A percentile compares a stretch with the other conserved stretches of the same genome.
Evolutionary conservation across 495 filamentous ascomycete genomes (phyloP).

Genomic region (Peziza echinospora): DNA sequence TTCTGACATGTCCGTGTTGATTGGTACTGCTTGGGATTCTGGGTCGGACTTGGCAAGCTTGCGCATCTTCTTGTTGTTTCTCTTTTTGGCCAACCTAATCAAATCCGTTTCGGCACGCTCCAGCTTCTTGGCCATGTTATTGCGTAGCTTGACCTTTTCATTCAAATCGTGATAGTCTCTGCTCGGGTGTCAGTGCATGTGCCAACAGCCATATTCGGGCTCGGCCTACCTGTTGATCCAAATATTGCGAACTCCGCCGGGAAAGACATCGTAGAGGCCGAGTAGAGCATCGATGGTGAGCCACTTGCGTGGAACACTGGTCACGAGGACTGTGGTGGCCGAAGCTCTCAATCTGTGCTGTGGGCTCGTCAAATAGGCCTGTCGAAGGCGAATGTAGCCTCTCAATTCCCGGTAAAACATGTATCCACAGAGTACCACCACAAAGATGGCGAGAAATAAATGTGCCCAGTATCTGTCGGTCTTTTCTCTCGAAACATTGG

Average conservation of each 20-base stretch:
- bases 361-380: slow-evolving; percentile 85
- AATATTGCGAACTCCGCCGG: slow-evolving; percentile 84
- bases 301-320: slow-evolving; percentile 75
- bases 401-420: slow-evolving; percentile 73
- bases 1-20: slow-evolving; percentile 4
- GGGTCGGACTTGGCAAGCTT: slow-evolving; percentile 37
- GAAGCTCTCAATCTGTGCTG: slow-evolving; percentile 89
- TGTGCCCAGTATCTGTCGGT: slow-evolving; percentile 75
- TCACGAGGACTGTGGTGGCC: slow-evolving; percentile 85
- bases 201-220: not conserved
- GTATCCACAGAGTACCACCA: slow-evolving; percentile 64
- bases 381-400: slow-evolving; percentile 83
- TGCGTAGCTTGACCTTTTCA: slow-evolving; percentile 62
- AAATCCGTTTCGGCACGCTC: slow-evolving; percentile 72
- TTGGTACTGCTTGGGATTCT: slow-evolving; percentile 2
- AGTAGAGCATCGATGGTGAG: slow-evolving; percentile 57
- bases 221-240: slow-evolving; percentile 56
- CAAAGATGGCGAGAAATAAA: slow-evolving; percentile 55
- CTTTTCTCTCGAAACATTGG: slow-evolving; percentile 56
- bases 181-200: not conserved
- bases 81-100: slow-evolving; percentile 55
- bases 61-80: slow-evolving; percentile 42
- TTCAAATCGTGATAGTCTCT: slow-evolving; percentile 62
- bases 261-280: slow-evolving; percentile 87
- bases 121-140: slow-evolving; percentile 45